Base-by-base conservation (phyloP, 1,284 basidiomycete species). In the Mrakiaceae sp. region DNA sequence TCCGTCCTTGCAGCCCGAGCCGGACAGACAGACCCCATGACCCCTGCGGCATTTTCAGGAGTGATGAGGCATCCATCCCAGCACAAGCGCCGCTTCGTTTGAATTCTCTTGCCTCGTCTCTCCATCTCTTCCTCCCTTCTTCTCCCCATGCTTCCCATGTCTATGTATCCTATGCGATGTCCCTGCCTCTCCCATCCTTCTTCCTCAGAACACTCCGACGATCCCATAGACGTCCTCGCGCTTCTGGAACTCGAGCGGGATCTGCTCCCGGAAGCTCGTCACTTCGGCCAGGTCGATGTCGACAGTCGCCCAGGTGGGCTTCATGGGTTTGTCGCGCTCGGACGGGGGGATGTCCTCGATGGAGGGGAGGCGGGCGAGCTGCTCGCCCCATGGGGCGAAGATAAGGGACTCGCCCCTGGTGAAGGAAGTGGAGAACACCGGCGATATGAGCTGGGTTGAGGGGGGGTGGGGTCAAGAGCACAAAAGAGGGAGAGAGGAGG, bases 191-290 rank as follows among this genome's bases (percentile, higher is more conserved):
- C 27, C 27, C 27, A 27, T 27, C 27, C 27, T 27, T 27, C 27
- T 27, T 27, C 27, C 27, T 27, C 27, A 27, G 27, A 27, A 27
- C 27, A 27, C 27, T 27, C 63, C 63, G 27, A 55, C 51, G 16
- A 60, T 27, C 9, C 63, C 63, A 44, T 66, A 66, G 8, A 66
- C 56, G 40, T 70, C 69, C 4, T 50, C 59, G 48, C 74, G 67
- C 67, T 74, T 74, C 67, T 76, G 75, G 11, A 72, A 69, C 1
- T 68, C 71, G 7, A 76, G 65, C 3, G 75, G 74, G 27, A 76
- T 74, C 68, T 74, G 73, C 48, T 66, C 69, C 54, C 72, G 64
- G 27, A 70, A 70, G n/a, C 68, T 66, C 9, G 70, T 68, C 49
- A 58, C 62, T 27, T 63, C 53, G 4, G 40, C 43, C 3, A 57